phyloP scores from a whole-genome alignment of 1,284 basidiomycete species.

The Malassezia pachydermatis region DNA sequence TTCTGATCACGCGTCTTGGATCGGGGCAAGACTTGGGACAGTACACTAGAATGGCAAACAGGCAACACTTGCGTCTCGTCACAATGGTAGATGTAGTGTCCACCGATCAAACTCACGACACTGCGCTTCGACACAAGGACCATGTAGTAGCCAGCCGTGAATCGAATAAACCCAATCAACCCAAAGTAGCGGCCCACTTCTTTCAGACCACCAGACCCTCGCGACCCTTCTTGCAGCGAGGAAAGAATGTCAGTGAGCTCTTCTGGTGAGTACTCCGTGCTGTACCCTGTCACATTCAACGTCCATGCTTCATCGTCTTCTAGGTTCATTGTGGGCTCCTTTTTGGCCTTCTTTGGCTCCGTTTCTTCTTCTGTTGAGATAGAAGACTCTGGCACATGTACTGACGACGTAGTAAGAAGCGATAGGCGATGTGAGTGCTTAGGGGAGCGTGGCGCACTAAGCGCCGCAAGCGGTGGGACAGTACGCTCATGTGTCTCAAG shows the following conservation, averaged over 20 bases:
- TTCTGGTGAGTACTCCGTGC: conserved; percentile 63
- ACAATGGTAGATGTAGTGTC: conserved; percentile 94
- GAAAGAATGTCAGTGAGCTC: conserved; percentile 82
- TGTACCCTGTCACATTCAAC: conserved; percentile 38
- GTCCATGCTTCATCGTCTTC: conserved; percentile 21
- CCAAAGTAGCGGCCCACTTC: conserved; percentile 54
- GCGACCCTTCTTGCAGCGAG: conserved; percentile 90
- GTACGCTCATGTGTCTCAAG: conserved; percentile 5
- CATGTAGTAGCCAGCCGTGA: conserved; percentile 47
- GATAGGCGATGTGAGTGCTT: neutral
- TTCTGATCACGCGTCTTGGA: conserved; percentile 41
- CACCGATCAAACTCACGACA: conserved; percentile 84
- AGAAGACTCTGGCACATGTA: neutral
- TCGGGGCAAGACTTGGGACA: conserved; percentile 29
- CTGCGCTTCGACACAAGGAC: conserved; percentile 72
- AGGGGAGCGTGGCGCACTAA: conserved; percentile 2
- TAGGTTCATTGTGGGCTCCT: neutral
- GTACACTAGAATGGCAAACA: conserved; percentile 32
- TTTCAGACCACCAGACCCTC: conserved; percentile 71
- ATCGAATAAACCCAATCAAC: conserved; percentile 55
- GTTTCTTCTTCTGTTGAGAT: neutral
- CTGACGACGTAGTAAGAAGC: neutral
- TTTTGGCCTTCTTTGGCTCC: neutral
- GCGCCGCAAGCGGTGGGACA: conserved; percentile 8
- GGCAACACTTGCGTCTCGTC: conserved; percentile 79